phyloP scores from a whole-genome alignment of 2,329 filamentous ascomycete species.

The Parasarocladium wereldwijsianum region DNA sequence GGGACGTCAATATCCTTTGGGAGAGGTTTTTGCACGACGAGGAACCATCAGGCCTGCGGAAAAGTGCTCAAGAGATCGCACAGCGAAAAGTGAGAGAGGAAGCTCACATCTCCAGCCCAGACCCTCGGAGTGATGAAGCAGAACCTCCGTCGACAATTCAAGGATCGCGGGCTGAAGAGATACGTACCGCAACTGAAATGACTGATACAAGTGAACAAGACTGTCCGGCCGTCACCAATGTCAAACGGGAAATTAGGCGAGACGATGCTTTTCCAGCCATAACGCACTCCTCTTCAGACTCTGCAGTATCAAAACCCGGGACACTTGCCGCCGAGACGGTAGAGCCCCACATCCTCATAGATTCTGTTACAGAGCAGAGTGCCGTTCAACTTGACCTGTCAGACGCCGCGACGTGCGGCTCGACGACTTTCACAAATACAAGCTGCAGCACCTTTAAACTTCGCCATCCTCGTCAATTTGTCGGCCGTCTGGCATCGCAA shows the following conservation, averaged over 20 bases:
- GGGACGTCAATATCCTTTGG: constrained; percentile 14
- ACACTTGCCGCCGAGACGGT: not conserved
- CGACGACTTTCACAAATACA: too few species aligned
- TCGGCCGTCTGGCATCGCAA: constrained; percentile 13
- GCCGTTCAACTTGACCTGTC: too few species aligned
- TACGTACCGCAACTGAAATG: constrained; percentile 8
- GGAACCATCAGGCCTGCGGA: constrained; percentile 8
- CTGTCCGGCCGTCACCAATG: not conserved
- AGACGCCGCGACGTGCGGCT: too few species aligned
- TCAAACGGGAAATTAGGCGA: too few species aligned
- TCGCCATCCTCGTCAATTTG: constrained; percentile 17
- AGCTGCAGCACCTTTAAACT: constrained; percentile 12
- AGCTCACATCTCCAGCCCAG: constrained; percentile 2
- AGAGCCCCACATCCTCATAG: not conserved
- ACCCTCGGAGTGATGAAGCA: not conserved
- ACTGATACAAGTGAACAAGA: constrained; percentile 1
- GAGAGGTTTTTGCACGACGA: constrained; percentile 14
- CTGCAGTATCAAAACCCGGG: not conserved
- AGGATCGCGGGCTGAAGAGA: constrained; percentile 7
- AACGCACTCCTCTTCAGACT: not conserved
- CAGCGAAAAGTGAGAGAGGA: constrained; percentile 9
- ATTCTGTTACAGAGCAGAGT: too few species aligned
- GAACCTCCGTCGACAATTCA: not conserved
- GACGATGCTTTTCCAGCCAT: too few species aligned
- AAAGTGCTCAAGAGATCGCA: constrained; percentile 10